Evolutionary conservation across 345 rosid genomes (phyloP).

Genomic region (Psidium friedrichsthalianum): DNA sequence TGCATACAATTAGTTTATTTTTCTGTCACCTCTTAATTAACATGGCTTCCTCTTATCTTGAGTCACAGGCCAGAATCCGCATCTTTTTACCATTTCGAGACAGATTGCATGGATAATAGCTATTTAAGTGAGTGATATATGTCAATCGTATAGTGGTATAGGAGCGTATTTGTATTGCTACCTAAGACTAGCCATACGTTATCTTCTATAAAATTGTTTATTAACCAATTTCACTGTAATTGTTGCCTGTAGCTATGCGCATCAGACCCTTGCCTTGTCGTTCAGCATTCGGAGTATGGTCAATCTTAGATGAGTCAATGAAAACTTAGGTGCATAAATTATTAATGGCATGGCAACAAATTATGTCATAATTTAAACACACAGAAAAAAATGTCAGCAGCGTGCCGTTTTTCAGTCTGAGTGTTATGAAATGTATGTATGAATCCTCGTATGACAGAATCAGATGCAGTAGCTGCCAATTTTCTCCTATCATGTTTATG

Average conservation of each 20-base stretch:
- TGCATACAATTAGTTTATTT: not conserved
- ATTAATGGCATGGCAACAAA: not conserved
- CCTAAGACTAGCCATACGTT: not conserved
- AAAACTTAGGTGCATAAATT: not conserved
- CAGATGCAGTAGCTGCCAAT: not conserved
- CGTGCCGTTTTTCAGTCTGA: not conserved
- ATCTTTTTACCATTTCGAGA: not conserved
- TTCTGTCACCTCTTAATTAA: not conserved
- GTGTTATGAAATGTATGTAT: not conserved
- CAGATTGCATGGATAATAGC: not conserved
- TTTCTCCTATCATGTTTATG: not conserved
- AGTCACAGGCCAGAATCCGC: not conserved
- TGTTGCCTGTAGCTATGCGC: not conserved
- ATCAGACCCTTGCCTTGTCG: not conserved
- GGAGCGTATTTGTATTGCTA: not conserved
- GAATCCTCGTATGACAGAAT: not conserved
- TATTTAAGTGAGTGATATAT: not conserved
- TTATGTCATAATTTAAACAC: not conserved
- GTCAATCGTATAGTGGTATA: not conserved
- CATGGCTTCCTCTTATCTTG: not conserved
- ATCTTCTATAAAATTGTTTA: not conserved
- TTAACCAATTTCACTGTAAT: not conserved
- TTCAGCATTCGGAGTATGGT: not conserved
- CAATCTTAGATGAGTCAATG: not conserved
- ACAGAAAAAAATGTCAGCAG: not conserved